Evolutionary conservation across 371 early-diverging fungal genomes (phyloP).

Genomic region (Mucor lusitanicus): DNA sequence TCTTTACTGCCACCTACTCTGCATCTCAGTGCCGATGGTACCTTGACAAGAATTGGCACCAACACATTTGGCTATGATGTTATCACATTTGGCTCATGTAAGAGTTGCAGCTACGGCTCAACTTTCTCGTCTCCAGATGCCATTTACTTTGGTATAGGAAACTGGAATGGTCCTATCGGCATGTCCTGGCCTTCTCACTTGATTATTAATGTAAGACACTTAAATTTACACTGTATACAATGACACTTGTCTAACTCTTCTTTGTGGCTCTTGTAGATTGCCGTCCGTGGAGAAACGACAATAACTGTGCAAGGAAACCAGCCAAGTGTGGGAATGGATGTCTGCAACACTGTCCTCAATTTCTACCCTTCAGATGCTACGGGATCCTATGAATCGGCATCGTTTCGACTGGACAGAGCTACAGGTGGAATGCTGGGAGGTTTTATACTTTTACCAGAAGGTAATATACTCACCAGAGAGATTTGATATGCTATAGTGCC

Average conservation of each 20-base stretch:
- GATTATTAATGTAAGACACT: neutral
- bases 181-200: constrained; percentile 13
- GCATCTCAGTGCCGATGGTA: neutral
- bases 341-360: constrained; percentile 22
- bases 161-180: constrained; percentile 20
- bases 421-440: constrained; percentile 23
- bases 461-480: constrained; percentile 9
- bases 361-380: constrained; percentile 22
- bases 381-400: constrained; percentile 9
- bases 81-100: neutral
- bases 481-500: no score
- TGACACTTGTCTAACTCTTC: neutral
- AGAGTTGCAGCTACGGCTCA: neutral
- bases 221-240: neutral
- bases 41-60: neutral
- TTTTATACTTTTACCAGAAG: constrained; percentile 23
- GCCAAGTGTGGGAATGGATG: constrained; percentile 10
- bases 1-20: neutral
- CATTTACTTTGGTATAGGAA: constrained; percentile 14
- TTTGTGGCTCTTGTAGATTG: constrained; percentile 12
- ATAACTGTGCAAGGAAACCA: constrained; percentile 6
- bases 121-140: neutral
- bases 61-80: neutral
- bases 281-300: constrained; percentile 13
- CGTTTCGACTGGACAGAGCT: constrained; percentile 9